Conservation (phyloP, 225 moss, liverwort and hornwort species). For the Pleurozium schreberi region DNA sequence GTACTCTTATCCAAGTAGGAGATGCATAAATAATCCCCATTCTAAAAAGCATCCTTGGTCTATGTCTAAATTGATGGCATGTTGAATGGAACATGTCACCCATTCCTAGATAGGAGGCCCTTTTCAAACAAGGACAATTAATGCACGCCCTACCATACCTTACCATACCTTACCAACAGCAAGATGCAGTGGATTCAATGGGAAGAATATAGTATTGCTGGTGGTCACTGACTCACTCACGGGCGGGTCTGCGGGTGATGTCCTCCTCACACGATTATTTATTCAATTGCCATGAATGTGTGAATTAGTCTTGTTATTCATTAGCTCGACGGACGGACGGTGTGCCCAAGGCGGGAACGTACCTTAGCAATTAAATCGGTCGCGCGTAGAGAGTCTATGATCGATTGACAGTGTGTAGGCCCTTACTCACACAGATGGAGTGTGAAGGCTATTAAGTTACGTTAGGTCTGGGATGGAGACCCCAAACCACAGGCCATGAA, state of each 20-base stretch:
- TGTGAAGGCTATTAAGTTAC: not conserved
- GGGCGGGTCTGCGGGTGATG: no score
- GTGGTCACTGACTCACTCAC: not conserved
- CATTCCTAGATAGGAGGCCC: not conserved
- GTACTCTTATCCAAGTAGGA: no score
- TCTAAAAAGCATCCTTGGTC: not conserved
- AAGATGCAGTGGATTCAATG: not conserved
- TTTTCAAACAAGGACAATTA: not conserved
- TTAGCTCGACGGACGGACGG: not conserved
- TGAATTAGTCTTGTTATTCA: not conserved
- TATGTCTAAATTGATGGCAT: not conserved
- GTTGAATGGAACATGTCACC: not conserved
- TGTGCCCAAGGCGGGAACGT: not conserved
- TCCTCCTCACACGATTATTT: not conserved
- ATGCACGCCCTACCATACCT: not conserved
- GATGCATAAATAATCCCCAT: not conserved
- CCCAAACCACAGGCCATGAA: not conserved
- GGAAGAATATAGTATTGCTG: not conserved
- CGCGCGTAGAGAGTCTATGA: not conserved
- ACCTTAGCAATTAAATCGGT: not conserved
- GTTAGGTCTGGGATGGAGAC: not conserved
- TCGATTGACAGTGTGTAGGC: not conserved
- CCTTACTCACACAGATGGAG: not conserved
- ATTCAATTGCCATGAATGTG: not conserved
- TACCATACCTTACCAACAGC: not conserved